Evolutionary conservation across 768 basidiomycete species (phyloP), one percentile per base, ranked within the genome.

Genomic region (Hortiboletus flavorubellus): DNA sequence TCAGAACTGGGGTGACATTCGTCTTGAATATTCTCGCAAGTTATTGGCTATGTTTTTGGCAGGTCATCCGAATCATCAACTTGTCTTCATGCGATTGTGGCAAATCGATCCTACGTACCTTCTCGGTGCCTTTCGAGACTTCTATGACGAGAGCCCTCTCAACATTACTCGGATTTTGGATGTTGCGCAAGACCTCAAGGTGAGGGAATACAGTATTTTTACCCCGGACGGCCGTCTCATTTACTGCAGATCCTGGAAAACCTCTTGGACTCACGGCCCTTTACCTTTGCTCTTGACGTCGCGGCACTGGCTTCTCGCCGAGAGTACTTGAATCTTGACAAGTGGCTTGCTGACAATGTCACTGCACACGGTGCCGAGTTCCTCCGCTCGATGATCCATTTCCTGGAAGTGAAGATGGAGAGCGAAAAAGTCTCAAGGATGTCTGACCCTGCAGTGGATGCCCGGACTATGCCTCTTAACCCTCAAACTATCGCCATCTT

Each of bases 51-150:
- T 93, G 85, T 98, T 98, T 75, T 78, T 98, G 40, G 87, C 86
- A 18, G 91, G 93, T 15, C 91, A 95, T 65, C 93, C 94, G 8
- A 94, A 94, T 62, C 93, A 97, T 64, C 93, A 97, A 61, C 82
- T 99, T 10, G 94, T 98, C 53, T 98, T 98, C 76, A 93, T 96
- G 85, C 83, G 93, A 46, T 85, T 99, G 52, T 95, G 92, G 89
- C 91, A 95, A 65, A 87, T 91, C 41, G 84, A 93, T 64, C 91
- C 90, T 0, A 76, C 85, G 0, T 91, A 94, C 69, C 81, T 98
- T 48, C 87, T 93, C 5, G 81, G 86, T 53, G 92, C 93, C 8
- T 89, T 98, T 72, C 84, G 88, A 31, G 91, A 93, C 59, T 95
- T 93, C 67, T 97, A 98, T 71, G 82, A 87, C 46, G 93, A 95